Evolutionary conservation across 2,329 filamentous ascomycete genomes (phyloP).

Genomic region (Nemania sp.): DNA sequence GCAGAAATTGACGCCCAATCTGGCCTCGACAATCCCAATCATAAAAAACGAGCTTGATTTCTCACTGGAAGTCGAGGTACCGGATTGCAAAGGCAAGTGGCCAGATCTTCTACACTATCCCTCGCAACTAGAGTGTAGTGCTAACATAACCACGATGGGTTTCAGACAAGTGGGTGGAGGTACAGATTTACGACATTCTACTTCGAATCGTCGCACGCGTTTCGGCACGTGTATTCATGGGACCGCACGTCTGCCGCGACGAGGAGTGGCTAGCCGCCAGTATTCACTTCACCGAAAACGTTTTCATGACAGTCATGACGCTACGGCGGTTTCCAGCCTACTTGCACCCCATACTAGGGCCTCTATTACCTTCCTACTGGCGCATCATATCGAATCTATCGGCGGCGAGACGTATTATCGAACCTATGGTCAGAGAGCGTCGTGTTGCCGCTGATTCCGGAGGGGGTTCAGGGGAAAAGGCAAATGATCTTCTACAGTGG

Average conservation of each 20-base stretch:
- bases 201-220: constrained; percentile 52
- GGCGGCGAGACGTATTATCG: constrained; percentile 2
- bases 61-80: constrained; percentile 5
- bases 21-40: background rate
- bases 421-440: background rate
- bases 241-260: constrained; percentile 51
- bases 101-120: too few relatives aligned
- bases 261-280: constrained; percentile 54
- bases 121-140: background rate
- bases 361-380: background rate
- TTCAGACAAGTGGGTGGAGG: background rate
- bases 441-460: background rate
- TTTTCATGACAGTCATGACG: background rate
- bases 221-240: constrained; percentile 57
- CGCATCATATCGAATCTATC: background rate
- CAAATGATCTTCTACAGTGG: constrained; percentile 5
- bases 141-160: background rate
- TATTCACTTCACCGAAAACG: constrained; percentile 31
- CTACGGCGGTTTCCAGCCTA: background rate
- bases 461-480: too few relatives aligned
- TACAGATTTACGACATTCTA: background rate
- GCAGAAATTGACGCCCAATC: constrained; percentile 7
- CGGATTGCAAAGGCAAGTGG: constrained; percentile 4
- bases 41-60: constrained; percentile 17
- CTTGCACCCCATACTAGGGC: background rate